Base-by-base conservation (phyloP, 352 stramenopile genomes). In the Halophytophthora polymorphica region DNA sequence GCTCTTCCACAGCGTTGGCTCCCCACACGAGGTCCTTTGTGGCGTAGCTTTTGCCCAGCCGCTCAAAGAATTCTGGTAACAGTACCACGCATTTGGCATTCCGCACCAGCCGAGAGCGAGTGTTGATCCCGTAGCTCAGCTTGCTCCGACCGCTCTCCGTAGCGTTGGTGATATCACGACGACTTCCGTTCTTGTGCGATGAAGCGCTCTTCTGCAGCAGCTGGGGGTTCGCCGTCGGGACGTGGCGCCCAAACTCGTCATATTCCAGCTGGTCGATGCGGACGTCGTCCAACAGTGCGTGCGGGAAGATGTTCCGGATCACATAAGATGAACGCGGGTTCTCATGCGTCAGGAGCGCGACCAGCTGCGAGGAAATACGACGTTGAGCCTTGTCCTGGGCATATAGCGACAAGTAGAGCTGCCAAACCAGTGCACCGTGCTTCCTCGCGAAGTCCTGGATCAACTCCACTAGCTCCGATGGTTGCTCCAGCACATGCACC, bases 371-470 rank as follows among this genome's bases (percentile, higher is more conserved):
- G 18, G 85, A 95, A 44, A 95, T 95, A 22, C 85, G 74, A 40
- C 85, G 76, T 49, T 95, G 85, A 0, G 73, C 76, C 46, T 95
- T 92, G 56, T 93, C 83, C 67, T 92, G 83, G 0, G 71, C 83
- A 41, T 88, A 89, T 23, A 93, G 45, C 11, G 82, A 80, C 33
- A 95, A 61, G 41, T 93, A 95, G 41, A 95, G 54, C 25, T 95
- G 85, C 85, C 85, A 95, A 13, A 95, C 50, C 3, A 95, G 53
- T 2, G 73, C 76, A 12, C 85, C 85, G 50, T 95, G 83, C 45
- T 90, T 93, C n/a, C 83, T 64, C 6, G 85, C 79, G 58, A 87
- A 88, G 43, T 93, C 77, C 71, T 95, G 85, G 53, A 95, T 92
- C 18, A 90, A 45, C 50, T 95, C 83, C 3, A 95, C 85, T 12